These are phyloP conservation scores for Hemileccinum impolitum DNA, from an alignment of 768 basidiomycete species.

Conservation along the genomic window DNA sequence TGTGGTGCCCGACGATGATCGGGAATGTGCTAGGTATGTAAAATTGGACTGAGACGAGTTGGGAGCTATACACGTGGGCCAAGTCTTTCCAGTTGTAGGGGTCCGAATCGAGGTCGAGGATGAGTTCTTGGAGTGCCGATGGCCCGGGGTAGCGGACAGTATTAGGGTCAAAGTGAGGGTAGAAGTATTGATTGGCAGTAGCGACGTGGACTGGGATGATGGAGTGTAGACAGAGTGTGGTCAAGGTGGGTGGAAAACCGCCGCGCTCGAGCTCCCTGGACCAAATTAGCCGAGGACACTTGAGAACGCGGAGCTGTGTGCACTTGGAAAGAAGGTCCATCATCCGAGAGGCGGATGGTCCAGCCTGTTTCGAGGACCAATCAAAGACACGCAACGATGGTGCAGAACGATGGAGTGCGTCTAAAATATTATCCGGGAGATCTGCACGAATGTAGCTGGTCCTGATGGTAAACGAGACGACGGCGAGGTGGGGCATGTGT, in stretches of 20 bases:
- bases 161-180: neutral
- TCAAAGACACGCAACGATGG: slow-evolving; percentile 21
- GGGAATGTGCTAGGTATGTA: neutral
- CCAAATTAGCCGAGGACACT: slow-evolving; percentile 9
- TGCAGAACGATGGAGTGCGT: slow-evolving; percentile 15
- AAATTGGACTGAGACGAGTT: slow-evolving; percentile 19
- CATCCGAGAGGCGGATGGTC: neutral
- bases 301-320: slow-evolving; percentile 17
- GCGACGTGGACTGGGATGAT: neutral
- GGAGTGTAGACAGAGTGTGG: slow-evolving; percentile 10
- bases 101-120: slow-evolving; percentile 6
- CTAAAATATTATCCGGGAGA: slow-evolving; percentile 8
- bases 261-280: neutral
- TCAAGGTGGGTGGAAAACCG: slow-evolving; percentile 11
- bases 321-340: slow-evolving; percentile 8
- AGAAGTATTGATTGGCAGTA: too few relatives aligned
- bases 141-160: neutral
- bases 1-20: neutral
- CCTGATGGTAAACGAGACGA: slow-evolving; percentile 17
- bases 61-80: slow-evolving; percentile 11
- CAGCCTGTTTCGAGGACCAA: slow-evolving; percentile 3
- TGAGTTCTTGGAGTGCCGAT: slow-evolving; percentile 18
- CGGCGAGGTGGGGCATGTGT: slow-evolving; percentile 16
- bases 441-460: neutral
- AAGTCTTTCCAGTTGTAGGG: slow-evolving; percentile 9